Percentiles rank a stretch among this genome's conserved stretches.
Conservation (phyloP, 768 basidiomycete species). For the Dioszegia aurantiaca region DNA sequence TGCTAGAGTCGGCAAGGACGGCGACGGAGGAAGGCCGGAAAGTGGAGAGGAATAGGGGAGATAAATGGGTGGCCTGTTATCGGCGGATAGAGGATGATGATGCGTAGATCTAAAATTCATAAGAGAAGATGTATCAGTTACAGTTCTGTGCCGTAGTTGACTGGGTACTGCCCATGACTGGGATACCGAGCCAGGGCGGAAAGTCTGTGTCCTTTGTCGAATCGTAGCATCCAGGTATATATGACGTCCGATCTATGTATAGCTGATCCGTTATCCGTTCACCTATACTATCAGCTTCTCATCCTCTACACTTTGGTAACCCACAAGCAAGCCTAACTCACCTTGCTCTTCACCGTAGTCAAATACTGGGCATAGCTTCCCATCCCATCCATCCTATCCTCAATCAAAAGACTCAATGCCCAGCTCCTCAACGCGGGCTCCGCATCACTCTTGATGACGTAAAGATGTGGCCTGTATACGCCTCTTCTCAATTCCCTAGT, state of each 20-base stretch:
- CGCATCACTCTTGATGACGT: conserved; percentile 96
- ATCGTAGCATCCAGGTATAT: not conserved
- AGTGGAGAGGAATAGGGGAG: conserved; percentile 83
- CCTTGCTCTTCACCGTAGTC: conserved; percentile 85
- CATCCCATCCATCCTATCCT: conserved; percentile 89
- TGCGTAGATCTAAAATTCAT: too few species aligned
- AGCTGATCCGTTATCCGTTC: conserved; percentile 2
- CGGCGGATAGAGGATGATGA: conserved; percentile 58
- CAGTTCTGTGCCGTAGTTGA: too few species aligned
- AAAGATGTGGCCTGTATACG: conserved; percentile 87
- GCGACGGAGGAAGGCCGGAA: conserved; percentile 97
- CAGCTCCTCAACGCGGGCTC: conserved; percentile 90
- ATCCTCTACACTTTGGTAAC: not conserved
- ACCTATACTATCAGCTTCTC: not conserved
- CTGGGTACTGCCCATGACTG: too few species aligned
- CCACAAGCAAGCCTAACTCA: too few species aligned
- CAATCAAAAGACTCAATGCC: conserved; percentile 90
- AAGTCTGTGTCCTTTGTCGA: too few species aligned
- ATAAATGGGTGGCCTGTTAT: conserved; percentile 92
- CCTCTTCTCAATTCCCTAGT: conserved; percentile 90
- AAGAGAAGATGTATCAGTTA: too few species aligned
- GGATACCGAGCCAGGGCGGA: too few species aligned
- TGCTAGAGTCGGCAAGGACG: conserved; percentile 58
- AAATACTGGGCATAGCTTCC: conserved; percentile 97
- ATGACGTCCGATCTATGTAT: not conserved